Conservation (phyloP, 148 eudicot species). For the Rhododendron ferrugineum region DNA sequence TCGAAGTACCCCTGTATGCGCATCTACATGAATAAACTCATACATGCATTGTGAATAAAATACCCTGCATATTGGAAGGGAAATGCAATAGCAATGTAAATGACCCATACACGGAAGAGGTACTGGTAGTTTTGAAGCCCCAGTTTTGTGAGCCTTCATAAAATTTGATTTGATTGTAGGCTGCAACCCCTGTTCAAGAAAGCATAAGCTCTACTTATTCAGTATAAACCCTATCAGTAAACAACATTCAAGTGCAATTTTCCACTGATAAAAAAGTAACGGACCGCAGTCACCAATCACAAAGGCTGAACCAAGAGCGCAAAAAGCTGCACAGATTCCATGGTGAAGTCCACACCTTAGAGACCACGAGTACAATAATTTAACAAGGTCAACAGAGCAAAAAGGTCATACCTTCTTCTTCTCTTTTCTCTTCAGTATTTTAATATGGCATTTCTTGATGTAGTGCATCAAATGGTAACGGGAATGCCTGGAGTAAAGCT, state of each 20-base stretch:
- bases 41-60: neutral
- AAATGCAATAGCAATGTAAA: conserved; percentile 5
- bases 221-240: neutral
- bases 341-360: neutral
- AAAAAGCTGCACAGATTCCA: neutral
- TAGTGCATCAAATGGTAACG: conserved; percentile 96
- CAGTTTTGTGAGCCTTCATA: conserved; percentile 20
- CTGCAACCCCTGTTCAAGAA: conserved; percentile 38
- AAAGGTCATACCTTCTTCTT: conserved; percentile 38
- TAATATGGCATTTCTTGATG: conserved; percentile 77
- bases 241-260: conserved; percentile 2
- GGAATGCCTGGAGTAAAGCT: conserved; percentile 64
- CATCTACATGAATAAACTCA: neutral
- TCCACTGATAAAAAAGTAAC: neutral
- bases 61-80: neutral
- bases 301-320: neutral
- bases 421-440: conserved; percentile 71
- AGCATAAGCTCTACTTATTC: neutral
- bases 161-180: conserved; percentile 25
- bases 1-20: neutral
- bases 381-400: neutral
- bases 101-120: conserved; percentile 38
- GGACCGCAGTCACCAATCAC: neutral
- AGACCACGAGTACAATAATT: neutral
- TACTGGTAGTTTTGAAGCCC: conserved; percentile 16